Percentiles rank a stretch among this genome's conserved stretches.
Evolutionary conservation across 2,329 filamentous ascomycete species (phyloP).

Genomic region (Diaporthe citriasiana): DNA sequence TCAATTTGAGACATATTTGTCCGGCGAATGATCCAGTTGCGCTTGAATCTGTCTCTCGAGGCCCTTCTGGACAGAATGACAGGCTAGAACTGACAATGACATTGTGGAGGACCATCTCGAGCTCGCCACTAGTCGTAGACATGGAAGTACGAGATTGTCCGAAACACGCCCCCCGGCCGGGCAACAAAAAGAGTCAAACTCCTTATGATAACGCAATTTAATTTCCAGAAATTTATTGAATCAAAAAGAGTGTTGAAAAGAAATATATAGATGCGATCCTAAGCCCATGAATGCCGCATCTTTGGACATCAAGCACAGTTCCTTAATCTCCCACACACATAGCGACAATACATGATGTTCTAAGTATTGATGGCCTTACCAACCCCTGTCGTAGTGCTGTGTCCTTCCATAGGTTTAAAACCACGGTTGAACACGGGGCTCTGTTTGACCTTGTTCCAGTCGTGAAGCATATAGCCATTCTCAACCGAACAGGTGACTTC

Average conservation of each 20-base stretch:
- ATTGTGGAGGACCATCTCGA: not conserved
- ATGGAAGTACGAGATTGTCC: no score
- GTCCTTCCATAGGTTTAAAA: constrained; percentile 5
- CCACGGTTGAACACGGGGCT: constrained; percentile 10
- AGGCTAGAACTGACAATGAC: not conserved
- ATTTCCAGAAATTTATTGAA: not conserved
- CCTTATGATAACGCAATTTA: no score
- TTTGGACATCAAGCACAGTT: not conserved
- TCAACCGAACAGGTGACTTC: constrained; percentile 24
- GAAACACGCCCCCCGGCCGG: no score
- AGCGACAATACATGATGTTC: not conserved
- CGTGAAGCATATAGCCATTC: constrained; percentile 25
- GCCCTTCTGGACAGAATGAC: not conserved
- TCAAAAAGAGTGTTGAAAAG: not conserved
- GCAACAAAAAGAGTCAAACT: no score
- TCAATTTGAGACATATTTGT: not conserved
- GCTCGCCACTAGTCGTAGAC: not conserved
- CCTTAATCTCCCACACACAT: not conserved
- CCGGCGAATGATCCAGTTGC: not conserved
- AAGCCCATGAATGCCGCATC: not conserved
- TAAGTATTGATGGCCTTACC: not conserved
- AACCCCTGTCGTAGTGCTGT: not conserved
- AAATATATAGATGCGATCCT: no score
- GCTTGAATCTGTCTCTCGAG: not conserved
- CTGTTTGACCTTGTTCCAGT: constrained; percentile 6